Conservation (phyloP, 305 asterid species). For the Plantago coronopus region DNA sequence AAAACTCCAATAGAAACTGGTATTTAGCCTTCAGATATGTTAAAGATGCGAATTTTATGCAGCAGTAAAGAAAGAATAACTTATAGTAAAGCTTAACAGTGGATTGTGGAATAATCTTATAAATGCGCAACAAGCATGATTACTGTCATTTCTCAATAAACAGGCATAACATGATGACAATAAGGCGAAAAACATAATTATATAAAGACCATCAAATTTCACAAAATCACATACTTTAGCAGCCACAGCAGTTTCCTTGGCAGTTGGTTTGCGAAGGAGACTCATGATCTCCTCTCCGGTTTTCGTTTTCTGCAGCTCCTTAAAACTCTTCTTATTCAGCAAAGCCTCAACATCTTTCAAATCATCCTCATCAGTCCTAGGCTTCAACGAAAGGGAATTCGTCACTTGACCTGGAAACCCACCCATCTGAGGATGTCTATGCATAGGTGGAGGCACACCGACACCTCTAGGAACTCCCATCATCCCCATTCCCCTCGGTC, state of each 20-base stretch:
- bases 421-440: constrained; percentile 53
- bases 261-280: constrained; percentile 93
- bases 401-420: constrained; percentile 38
- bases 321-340: constrained; percentile 81
- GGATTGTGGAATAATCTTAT: too few relatives aligned
- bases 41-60: too few relatives aligned
- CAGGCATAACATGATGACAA: constrained; percentile 1
- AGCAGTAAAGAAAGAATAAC: too few relatives aligned
- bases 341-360: constrained; percentile 87
- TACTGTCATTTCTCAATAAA: constrained; percentile 12
- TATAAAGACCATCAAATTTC: background rate
- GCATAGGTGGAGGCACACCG: constrained; percentile 90
- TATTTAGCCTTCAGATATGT: too few relatives aligned
- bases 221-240: constrained; percentile 56
- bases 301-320: constrained; percentile 85
- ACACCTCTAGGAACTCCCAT: constrained; percentile 87
- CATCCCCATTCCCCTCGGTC: constrained; percentile 80
- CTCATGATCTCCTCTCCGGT: constrained; percentile 95
- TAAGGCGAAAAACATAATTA: background rate
- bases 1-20: too few relatives aligned
- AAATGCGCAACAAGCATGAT: background rate
- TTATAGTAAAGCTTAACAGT: too few relatives aligned
- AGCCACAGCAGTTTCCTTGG: constrained; percentile 88
- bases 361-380: constrained; percentile 90
- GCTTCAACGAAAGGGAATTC: constrained; percentile 51